phyloP scores from a whole-genome alignment of 2,329 filamentous ascomycete species.

The Fusarium pininemorale region DNA sequence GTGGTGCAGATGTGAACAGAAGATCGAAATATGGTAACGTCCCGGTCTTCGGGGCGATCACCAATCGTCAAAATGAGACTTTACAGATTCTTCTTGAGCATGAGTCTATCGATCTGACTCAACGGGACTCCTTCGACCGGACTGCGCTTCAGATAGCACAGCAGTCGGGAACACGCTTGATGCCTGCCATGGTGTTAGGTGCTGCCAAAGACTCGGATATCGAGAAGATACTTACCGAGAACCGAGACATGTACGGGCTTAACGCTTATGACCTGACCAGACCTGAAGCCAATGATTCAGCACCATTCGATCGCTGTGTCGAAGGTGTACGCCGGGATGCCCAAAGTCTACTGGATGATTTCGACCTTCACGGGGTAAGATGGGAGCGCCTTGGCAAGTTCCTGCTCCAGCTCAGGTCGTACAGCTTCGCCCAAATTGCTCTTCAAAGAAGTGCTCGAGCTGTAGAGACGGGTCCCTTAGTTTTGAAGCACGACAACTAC shows the following conservation, averaged over 20 bases:
- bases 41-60: slow-evolving; percentile 22
- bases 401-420: slow-evolving; percentile 9
- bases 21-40: slow-evolving; percentile 4
- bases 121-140: slow-evolving; percentile 18
- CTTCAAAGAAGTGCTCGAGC: slow-evolving; percentile 12
- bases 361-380: not conserved
- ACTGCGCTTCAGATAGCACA: slow-evolving; percentile 17
- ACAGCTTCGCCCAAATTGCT: slow-evolving; percentile 22
- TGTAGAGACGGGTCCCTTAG: slow-evolving; percentile 4
- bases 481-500: slow-evolving; percentile 8
- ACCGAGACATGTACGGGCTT: slow-evolving; percentile 24
- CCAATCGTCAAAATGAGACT: not conserved
- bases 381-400: slow-evolving; percentile 26
- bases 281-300: not conserved
- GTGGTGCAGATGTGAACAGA: slow-evolving; percentile 25
- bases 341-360: slow-evolving; percentile 13
- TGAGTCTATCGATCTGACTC: slow-evolving; percentile 12
- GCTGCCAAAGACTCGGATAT: slow-evolving; percentile 4
- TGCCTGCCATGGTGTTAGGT: slow-evolving; percentile 16
- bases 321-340: slow-evolving; percentile 5
- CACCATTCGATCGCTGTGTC: slow-evolving; percentile 1
- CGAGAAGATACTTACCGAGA: slow-evolving; percentile 7
- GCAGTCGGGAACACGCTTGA: slow-evolving; percentile 1
- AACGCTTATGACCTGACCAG: slow-evolving; percentile 8
- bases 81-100: slow-evolving; percentile 13